A percentile compares a stretch with the other conserved stretches of the same genome.
Conservation (phyloP, 768 basidiomycete species). For the Panus rudis region DNA sequence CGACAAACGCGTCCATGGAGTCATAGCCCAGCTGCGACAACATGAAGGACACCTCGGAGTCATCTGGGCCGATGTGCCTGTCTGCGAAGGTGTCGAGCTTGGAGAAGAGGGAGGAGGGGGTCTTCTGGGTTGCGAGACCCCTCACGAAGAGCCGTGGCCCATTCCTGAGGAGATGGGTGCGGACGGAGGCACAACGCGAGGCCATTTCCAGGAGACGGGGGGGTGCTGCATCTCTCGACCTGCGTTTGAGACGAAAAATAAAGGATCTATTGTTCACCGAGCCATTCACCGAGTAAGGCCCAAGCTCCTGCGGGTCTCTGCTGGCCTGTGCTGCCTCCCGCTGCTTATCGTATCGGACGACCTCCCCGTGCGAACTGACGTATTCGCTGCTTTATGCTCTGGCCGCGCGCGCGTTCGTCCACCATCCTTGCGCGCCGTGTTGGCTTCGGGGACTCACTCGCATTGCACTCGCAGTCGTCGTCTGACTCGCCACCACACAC, state of each 20-base stretch:
- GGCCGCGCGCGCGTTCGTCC: too few relatives aligned
- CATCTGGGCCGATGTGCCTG: constrained; percentile 90
- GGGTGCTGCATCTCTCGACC: too few relatives aligned
- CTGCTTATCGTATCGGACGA: constrained; percentile 21
- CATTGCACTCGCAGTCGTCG: too few relatives aligned
- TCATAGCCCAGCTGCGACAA: constrained; percentile 76
- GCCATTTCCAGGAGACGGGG: constrained; percentile 7
- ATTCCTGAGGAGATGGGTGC: constrained; percentile 16
- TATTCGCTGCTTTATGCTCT: too few relatives aligned
- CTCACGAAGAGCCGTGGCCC: constrained; percentile 19
- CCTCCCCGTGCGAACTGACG: too few relatives aligned
- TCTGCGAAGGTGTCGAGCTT: constrained; percentile 86
- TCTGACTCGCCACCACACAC: too few relatives aligned
- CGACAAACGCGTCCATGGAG: constrained; percentile 84
- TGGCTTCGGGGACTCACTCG: too few relatives aligned
- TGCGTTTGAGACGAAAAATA: constrained; percentile 11
- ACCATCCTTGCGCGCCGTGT: too few relatives aligned
- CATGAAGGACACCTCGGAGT: constrained; percentile 75
- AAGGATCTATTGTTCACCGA: constrained; percentile 23
- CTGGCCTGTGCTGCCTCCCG: too few relatives aligned
- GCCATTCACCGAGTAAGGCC: constrained; percentile 30
- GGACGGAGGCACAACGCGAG: too few relatives aligned
- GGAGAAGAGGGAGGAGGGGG: constrained; percentile 61
- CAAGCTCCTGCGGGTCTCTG: too few relatives aligned
- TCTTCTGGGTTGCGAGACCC: constrained; percentile 55